Evolutionary conservation across 495 filamentous ascomycete genomes (phyloP), one percentile per base, ranked within the genome.

Genomic region (Venustampulla echinocandica): DNA sequence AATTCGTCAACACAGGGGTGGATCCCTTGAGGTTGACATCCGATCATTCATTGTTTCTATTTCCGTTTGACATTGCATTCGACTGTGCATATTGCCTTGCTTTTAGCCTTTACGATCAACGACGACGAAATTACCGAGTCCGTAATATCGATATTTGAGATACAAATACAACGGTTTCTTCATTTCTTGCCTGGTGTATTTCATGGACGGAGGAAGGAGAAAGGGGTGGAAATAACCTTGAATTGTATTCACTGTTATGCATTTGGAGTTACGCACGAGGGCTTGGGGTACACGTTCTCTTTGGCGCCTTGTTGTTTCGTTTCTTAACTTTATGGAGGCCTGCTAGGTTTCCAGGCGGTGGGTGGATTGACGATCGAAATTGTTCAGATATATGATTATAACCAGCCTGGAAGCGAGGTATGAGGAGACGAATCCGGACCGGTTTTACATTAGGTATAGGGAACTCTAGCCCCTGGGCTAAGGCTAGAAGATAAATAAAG

Each of bases 41-140:
- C 55, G 28, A 58, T 58, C 55, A 54, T 53, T 58, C 47, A 50
- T 48, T 51, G 54, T 54, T 45, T 48, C 47, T 51, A 21, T 52
- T 47, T 34, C 46, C 51, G 58, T 58, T 61, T 56, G 58, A 61
- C 54, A 61, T 61, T 61, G 58, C 55, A 55, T 61, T 61, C 58
- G 46, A 55, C 48, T 58, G 58, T 61, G 55, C 52, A 61, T 61
- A 56, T 61, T 58, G 21, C 41, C 23, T 38, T 54, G 44, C 52
- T 56, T 56, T 50, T 44, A 42, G 44, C 40, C 43, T 57, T 57
- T 48, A 57, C 51, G 57, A 55, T 27, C 46, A 47, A 52, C 46
- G 49, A 59, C 42, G 48, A 53, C 33, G 50, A 55, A 42, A 56
- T 45, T 52, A 49, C 48, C 48, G 41, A 46, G 44, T 58, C 35